Conservation (phyloP, 2,329 filamentous ascomycete genomes). For the Penicillium sp. region DNA sequence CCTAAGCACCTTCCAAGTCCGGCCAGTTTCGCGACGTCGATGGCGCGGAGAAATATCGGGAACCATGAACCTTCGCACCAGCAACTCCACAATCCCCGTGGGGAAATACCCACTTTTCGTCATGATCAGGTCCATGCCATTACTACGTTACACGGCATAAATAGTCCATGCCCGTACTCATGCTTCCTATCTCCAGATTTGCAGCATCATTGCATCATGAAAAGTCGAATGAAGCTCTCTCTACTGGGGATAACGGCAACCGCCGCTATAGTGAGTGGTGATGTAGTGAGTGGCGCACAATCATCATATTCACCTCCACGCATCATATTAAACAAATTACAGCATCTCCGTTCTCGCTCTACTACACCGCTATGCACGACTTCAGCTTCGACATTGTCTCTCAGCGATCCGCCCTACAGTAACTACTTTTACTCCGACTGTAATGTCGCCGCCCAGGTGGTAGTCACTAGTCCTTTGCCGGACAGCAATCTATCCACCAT, state of each 20-base stretch:
- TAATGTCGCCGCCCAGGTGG: conserved; percentile 58
- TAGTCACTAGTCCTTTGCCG: conserved; percentile 59
- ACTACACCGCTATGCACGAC: conserved; percentile 9
- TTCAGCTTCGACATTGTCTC: conserved; percentile 13
- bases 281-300: conserved; percentile 13
- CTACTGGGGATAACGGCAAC: conserved; percentile 2
- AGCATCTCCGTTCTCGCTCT: conserved; percentile 1
- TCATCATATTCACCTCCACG: neutral
- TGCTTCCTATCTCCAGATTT: neutral
- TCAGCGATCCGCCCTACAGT: conserved; percentile 58
- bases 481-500: conserved; percentile 57
- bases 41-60: conserved; percentile 16
- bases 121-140: neutral
- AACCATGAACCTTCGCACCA: neutral
- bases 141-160: neutral
- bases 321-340: neutral
- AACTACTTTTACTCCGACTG: conserved; percentile 69
- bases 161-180: neutral
- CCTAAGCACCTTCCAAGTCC: neutral
- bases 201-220: conserved; percentile 4
- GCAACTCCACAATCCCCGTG: conserved; percentile 8
- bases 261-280: conserved; percentile 2
- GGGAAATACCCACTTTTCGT: conserved; percentile 8
- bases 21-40: neutral
- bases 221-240: conserved; percentile 1